Evolutionary conservation across 2,329 filamentous ascomycete genomes (phyloP), one percentile per base, ranked within the genome.

Genomic region (Thermothelomyces thermophilus): DNA sequence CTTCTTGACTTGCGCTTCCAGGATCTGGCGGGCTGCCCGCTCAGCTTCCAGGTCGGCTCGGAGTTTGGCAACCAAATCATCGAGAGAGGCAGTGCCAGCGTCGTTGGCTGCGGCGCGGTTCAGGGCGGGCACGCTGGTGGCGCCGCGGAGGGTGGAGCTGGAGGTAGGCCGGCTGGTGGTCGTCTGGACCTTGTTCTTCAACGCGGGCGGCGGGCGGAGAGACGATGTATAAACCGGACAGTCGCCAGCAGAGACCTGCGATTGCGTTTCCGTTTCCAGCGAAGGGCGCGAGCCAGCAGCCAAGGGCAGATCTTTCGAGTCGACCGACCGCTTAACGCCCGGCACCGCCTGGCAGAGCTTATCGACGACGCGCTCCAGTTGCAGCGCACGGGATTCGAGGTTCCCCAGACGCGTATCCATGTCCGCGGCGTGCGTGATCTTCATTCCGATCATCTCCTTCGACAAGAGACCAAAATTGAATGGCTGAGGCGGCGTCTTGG

Each of bases 1-100:
- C 36, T 70, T 73, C 49, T 70, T 74, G 28, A 84, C 77, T 50
- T 82, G 72, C 1, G 68, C 66, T 61, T 83, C 81, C 4, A 84
- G 71, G 3, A 72, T 68, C 49, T 74, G 69, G 5, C 81, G 72
- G 5, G 76, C 76, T 1, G 71, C 70, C 22, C 79, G 77, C 61
- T 84, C 81, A 1, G 71, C 70, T 50, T 80, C 71, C 22, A 84
- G 68, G 48, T 83, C 69, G 14, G 72, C 68, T n/a, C 45, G 37
- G 26, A 57, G 52, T 14, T 54, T 45, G 13, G 54, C 31, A n/a
- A 51, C 39, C 2, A 41, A 8, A 1, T 46, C 44, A 13, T 36
- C 41, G 1, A 41, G 46, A 4, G 35, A 13, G 2, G 22, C 3
- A 11, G 31, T 7, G 2, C n/a, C 17, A 28, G n/a, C 20, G 17